Percentiles rank a stretch among this genome's conserved stretches.
These are phyloP conservation scores for Cylindrotheca fusiformis DNA, from an alignment of 108 stramenopile species.

Conservation along the genomic window DNA sequence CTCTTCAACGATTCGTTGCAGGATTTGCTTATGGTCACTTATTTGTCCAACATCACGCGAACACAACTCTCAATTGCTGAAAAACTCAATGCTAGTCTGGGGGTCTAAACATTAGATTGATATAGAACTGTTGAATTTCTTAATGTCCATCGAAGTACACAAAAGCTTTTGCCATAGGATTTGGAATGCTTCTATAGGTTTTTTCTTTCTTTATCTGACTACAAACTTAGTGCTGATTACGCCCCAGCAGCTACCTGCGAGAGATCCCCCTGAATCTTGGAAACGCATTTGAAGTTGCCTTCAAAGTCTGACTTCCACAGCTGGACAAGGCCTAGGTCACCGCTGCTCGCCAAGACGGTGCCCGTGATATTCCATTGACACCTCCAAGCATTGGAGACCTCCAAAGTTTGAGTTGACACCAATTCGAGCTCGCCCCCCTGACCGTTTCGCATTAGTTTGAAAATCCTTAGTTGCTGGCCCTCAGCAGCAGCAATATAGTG, in stretches of 20 bases:
- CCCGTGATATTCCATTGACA: conserved; percentile 83
- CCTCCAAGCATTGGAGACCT: conserved; percentile 62
- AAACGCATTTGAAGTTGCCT: conserved; percentile 72
- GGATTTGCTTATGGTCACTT: conserved; percentile 97
- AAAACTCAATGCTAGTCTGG: conserved; percentile 86
- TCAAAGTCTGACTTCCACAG: conserved; percentile 77
- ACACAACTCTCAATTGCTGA: conserved; percentile 95
- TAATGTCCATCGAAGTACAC: no score
- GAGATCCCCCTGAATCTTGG: conserved; percentile 51
- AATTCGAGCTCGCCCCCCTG: conserved; percentile 43
- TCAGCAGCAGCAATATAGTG: conserved; percentile 83
- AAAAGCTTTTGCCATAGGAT: no score
- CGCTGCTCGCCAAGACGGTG: conserved; percentile 81
- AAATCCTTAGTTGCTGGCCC: conserved; percentile 42
- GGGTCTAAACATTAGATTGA: no score
- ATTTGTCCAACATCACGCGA: conserved; percentile 90
- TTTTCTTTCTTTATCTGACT: no score
- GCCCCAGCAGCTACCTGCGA: conserved; percentile 20
- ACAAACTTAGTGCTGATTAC: no score
- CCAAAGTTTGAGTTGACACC: conserved; percentile 56
- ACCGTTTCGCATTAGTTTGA: conserved; percentile 30
- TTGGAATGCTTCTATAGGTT: no score
- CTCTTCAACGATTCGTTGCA: conserved; percentile 90
- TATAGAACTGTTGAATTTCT: no score
- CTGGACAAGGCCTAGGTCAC: conserved; percentile 79